phyloP scores from a whole-genome alignment of 2,329 filamentous ascomycete species.

The Zopfia rhizophila region DNA sequence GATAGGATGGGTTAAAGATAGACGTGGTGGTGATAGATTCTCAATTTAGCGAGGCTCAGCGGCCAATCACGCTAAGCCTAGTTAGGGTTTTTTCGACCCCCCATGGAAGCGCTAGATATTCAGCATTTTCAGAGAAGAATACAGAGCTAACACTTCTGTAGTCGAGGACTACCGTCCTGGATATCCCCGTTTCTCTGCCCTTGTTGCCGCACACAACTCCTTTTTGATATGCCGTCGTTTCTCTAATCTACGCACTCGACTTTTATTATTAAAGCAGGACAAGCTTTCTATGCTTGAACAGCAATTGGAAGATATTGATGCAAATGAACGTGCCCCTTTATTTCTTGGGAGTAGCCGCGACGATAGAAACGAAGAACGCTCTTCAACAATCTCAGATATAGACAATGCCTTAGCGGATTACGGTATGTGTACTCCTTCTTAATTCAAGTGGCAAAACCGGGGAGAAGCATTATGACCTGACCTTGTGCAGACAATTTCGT shows the following conservation, averaged over 20 bases:
- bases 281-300: background rate
- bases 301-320: slow-evolving; percentile 3
- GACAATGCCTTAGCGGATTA: background rate
- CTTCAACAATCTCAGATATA: background rate
- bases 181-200: background rate
- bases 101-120: too few relatives aligned
- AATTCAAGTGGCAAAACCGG: too few relatives aligned
- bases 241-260: background rate
- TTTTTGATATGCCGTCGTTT: background rate
- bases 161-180: slow-evolving; percentile 1
- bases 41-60: too few relatives aligned
- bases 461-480: too few relatives aligned
- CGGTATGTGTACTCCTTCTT: slow-evolving; percentile 1
- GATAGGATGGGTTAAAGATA: too few relatives aligned
- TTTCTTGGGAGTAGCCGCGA: slow-evolving; percentile 1
- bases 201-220: background rate
- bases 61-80: too few relatives aligned
- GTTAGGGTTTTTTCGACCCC: too few relatives aligned
- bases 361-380: background rate
- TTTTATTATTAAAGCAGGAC: slow-evolving; percentile 2
- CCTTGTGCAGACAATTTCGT: slow-evolving; percentile 1
- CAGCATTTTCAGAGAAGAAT: too few relatives aligned
- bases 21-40: too few relatives aligned
- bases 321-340: background rate
- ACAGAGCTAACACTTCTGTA: too few relatives aligned